phyloP scores from a whole-genome alignment of 768 basidiomycete genomes.

The Serendipita indica region DNA sequence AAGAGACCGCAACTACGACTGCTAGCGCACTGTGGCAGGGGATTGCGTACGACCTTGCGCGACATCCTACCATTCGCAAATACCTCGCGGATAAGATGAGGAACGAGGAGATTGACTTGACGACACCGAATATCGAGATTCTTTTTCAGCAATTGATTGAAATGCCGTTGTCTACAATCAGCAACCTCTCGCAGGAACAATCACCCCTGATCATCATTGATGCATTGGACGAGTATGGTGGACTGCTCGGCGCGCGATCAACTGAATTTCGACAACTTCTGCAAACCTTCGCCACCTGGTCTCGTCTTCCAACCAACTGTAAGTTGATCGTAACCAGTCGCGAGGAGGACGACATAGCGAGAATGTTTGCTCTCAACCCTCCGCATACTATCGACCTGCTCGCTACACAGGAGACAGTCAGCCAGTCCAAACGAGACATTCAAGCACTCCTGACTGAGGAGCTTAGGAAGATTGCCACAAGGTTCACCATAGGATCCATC shows the following conservation, averaged over 20 bases:
- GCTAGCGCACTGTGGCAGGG: not conserved
- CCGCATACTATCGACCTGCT: too few species aligned
- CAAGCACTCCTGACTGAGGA: too few species aligned
- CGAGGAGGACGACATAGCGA: too few species aligned
- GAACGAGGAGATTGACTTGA: not conserved
- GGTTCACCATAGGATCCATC: too few species aligned
- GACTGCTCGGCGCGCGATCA: not conserved
- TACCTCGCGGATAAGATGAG: not conserved
- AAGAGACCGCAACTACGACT: conserved; percentile 16
- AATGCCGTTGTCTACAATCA: too few species aligned
- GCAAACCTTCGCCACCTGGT: conserved; percentile 6
- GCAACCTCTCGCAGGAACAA: not conserved
- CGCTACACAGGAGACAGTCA: too few species aligned
- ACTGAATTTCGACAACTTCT: conserved; percentile 15
- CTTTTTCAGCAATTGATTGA: not conserved
- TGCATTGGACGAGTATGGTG: not conserved
- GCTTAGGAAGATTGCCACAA: too few species aligned
- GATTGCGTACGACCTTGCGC: not conserved
- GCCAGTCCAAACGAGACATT: too few species aligned
- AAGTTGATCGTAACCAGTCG: too few species aligned
- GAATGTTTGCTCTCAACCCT: too few species aligned
- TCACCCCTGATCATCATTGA: not conserved
- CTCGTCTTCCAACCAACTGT: not conserved
- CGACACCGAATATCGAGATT: not conserved
- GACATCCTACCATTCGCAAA: not conserved